Percentiles rank a stretch among this genome's conserved stretches.
phyloP scores from a whole-genome alignment of 1,139 yeast species.

The Yamadazyma mexicana region DNA sequence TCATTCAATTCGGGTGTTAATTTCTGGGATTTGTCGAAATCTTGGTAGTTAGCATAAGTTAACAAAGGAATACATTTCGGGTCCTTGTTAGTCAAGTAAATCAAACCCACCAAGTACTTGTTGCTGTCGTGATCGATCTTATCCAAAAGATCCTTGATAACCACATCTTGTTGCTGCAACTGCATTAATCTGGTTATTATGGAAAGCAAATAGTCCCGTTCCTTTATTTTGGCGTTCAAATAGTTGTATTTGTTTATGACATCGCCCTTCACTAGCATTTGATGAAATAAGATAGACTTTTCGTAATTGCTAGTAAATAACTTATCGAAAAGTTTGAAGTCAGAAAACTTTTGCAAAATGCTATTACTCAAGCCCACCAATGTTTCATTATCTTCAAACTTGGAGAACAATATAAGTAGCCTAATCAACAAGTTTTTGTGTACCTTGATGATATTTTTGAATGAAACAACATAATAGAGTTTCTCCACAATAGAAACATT shows the following conservation, averaged over 20 bases:
- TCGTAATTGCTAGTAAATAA: constrained; percentile 10
- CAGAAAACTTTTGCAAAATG: constrained; percentile 11
- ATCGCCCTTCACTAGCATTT: constrained; percentile 13
- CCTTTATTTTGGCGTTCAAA: constrained; percentile 11
- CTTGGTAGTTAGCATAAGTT: constrained; percentile 10
- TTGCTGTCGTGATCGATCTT: constrained; percentile 20
- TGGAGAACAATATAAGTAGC: constrained; percentile 13
- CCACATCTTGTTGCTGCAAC: constrained; percentile 24
- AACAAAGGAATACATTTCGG: constrained; percentile 8
- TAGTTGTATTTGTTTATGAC: constrained; percentile 17
- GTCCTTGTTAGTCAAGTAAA: constrained; percentile 32
- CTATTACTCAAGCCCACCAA: constrained; percentile 7
- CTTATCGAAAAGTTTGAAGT: constrained; percentile 12
- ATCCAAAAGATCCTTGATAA: constrained; percentile 23
- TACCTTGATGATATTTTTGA: constrained; percentile 11
- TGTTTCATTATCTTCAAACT: constrained; percentile 12
- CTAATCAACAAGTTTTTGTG: constrained; percentile 12
- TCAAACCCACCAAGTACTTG: constrained; percentile 35
- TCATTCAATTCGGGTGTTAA: constrained; percentile 6
- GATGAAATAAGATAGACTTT: constrained; percentile 10
- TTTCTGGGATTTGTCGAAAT: constrained; percentile 6
- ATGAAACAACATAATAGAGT: constrained; percentile 5
- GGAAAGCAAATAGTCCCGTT: constrained; percentile 28
- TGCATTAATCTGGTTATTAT: constrained; percentile 34
- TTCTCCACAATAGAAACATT: constrained; percentile 6